Evolutionary conservation across 2,329 filamentous ascomycete genomes (phyloP).

Genomic region (Clarireedia monteithiana): DNA sequence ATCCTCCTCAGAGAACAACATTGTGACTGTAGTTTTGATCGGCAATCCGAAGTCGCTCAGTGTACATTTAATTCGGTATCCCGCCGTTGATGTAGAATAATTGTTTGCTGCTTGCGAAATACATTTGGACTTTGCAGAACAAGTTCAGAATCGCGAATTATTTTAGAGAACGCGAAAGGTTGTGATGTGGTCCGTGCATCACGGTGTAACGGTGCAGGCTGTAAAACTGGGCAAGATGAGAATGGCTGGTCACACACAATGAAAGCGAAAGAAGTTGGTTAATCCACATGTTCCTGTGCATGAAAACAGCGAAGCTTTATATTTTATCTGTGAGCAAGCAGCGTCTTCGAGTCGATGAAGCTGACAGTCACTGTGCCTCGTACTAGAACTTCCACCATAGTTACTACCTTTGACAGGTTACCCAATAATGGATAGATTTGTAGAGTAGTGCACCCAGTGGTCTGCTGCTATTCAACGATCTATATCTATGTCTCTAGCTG

Average conservation of each 20-base stretch:
- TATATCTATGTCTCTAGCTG: background rate
- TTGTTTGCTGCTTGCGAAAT: background rate
- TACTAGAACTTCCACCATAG: too few species aligned
- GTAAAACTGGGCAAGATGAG: background rate
- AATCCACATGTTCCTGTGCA: too few species aligned
- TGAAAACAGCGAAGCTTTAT: too few species aligned
- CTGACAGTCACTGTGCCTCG: too few species aligned
- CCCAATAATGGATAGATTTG: background rate
- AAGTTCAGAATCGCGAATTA: background rate
- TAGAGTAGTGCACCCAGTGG: background rate
- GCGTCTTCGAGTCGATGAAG: too few species aligned
- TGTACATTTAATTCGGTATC: too few species aligned
- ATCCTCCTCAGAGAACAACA: constrained; percentile 58
- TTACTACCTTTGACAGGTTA: too few species aligned
- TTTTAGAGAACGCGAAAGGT: background rate
- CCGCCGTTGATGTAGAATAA: background rate
- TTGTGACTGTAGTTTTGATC: constrained; percentile 27
- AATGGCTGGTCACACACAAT: background rate
- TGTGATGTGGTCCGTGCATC: background rate
- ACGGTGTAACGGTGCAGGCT: background rate
- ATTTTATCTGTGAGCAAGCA: too few species aligned
- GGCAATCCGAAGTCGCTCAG: too few species aligned
- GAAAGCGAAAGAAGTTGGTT: too few species aligned
- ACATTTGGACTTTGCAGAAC: background rate
- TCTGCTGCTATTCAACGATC: background rate